Percentiles rank a stretch among this genome's conserved stretches.
These are phyloP conservation scores for Pichia manshurica DNA, from an alignment of 805 yeast genomes.

Conservation along the genomic window DNA sequence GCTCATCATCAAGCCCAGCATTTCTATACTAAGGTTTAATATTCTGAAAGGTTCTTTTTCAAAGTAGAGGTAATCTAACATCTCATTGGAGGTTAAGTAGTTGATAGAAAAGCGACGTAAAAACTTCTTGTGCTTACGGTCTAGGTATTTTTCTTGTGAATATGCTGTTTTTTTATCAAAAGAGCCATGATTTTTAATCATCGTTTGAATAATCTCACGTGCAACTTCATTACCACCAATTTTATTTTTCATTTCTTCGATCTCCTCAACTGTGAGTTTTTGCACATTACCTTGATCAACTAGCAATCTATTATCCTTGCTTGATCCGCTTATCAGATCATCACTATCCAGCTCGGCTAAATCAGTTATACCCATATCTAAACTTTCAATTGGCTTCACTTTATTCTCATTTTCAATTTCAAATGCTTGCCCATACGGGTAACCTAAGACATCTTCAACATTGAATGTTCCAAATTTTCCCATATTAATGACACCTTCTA, in stretches of 20 bases:
- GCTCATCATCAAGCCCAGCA: slow-evolving; percentile 70
- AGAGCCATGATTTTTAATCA: slow-evolving; percentile 77
- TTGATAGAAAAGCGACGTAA: slow-evolving; percentile 80
- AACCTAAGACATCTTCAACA: slow-evolving; percentile 71
- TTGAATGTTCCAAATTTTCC: slow-evolving; percentile 91
- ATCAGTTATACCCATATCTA: slow-evolving; percentile 15
- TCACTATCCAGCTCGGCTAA: slow-evolving; percentile 24
- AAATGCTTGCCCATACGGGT: slow-evolving; percentile 82
- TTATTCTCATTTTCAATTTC: slow-evolving; percentile 61
- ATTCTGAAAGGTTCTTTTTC: slow-evolving; percentile 72
- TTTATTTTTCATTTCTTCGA: slow-evolving; percentile 71
- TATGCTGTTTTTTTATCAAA: slow-evolving; percentile 84
- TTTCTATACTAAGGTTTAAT: slow-evolving; percentile 79
- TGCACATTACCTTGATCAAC: slow-evolving; percentile 70
- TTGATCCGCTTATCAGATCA: slow-evolving; percentile 23
- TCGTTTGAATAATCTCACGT: slow-evolving; percentile 70
- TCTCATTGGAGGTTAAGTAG: slow-evolving; percentile 60
- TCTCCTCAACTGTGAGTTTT: slow-evolving; percentile 68
- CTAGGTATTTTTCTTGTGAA: slow-evolving; percentile 87
- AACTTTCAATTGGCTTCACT: slow-evolving; percentile 42
- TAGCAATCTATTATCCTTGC: slow-evolving; percentile 49
- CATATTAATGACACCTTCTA: slow-evolving; percentile 56
- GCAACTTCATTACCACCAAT: slow-evolving; percentile 62
- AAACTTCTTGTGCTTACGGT: slow-evolving; percentile 88
- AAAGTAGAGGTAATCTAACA: slow-evolving; percentile 59